Evolutionary conservation across 495 filamentous ascomycete genomes (phyloP), one percentile per base, ranked within the genome.

Genomic region (Aspergillus heteromorphus): DNA sequence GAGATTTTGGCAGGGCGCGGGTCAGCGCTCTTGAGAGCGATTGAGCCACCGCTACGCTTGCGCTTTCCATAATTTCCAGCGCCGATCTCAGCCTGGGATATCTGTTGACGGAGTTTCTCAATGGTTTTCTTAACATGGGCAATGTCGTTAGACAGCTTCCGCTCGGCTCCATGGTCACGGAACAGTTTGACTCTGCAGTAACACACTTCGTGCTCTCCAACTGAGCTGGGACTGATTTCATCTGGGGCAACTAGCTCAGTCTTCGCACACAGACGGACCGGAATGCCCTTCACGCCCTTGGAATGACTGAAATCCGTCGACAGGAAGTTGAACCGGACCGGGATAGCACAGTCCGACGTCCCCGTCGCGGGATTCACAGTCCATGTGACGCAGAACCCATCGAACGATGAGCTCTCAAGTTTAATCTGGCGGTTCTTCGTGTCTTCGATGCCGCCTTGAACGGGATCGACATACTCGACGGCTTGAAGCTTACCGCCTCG

Each of bases 291-390:
- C 25, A 98, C 92, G 25, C 93, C 93, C 60, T 98, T 97, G 6
- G 93, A 97, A 62, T 96, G 91, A 65, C 91, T 97, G 65, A 97
- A 98, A 64, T 98, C 93, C 11, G 92, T 98, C 0, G 93, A 98
- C 0, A 97, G 79, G 64, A 98, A 98, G 68, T 98, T 97, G 79
- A 97, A 98, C 42, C 91, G 88, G 14, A 97, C 88, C 13, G 89
- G 83, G 30, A 98, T 81, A 21, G 79, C 85, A 70, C 89, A 93
- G 49, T 95, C 87, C 7, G 86, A 73, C 1, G 71, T 60, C 0
- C 80, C 81, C 1, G 66, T 71, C 49, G 79, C 80, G 20, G 80
- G 62, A 18, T 83, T 80, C 0, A 88, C 85, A 1, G 83, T 88
- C 93, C 93, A 98, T 21, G 83, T 83, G 13, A 97, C 89, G 5